Base-by-base conservation (phyloP, 192 early-diverging fungal species). In the Gaertneriomyces semiglobifer region DNA sequence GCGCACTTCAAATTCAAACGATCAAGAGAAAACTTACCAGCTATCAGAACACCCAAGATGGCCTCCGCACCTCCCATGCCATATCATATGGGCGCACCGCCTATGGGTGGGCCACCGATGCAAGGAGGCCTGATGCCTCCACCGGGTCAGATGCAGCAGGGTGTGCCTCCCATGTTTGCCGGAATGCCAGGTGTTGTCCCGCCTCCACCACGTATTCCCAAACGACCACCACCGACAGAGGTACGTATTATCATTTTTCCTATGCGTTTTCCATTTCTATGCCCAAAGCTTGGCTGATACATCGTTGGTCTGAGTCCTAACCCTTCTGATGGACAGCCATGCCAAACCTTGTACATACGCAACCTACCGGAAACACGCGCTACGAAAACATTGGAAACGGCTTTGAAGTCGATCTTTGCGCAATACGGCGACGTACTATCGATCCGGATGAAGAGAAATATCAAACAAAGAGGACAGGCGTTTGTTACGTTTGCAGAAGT, bases 381-480 rank as follows among this genome's bases (percentile, higher is more conserved):
- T 38, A 82, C 88, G 72, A 73, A 83, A 92, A 90, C 78, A 0
- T 61, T 98, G 55, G 87, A 85, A 55, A 82, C 79, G n/a, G 82
- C 87, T 0, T 78, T 99, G 60, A 79, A 77, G 33, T 81, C 88
- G 18, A 70, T 96, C 47, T 99, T 96, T 62, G 84, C 88, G 51
- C 82, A 85, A 20, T 95, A 88, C 65, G 96, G 96, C 33, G 74
- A 89, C 44, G 81, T 99, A 9, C 59, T 94, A 1, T 89, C 96
- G 53, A 85, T 96, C 9, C 78, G 86, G 12, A 88, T 88, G 7
- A 92, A 91, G 60, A 68, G 74, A 63, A 89, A 90, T 77, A 81
- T 96, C 61, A 79, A 85, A 58, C 88, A 92, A 83, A 85, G 92
- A 61, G 96, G 96, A 14, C 96, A 99, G 70, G 96, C 95, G 0